Evolutionary conservation across 805 yeast species (phyloP).

Genomic region (Candida sanyiensis): DNA sequence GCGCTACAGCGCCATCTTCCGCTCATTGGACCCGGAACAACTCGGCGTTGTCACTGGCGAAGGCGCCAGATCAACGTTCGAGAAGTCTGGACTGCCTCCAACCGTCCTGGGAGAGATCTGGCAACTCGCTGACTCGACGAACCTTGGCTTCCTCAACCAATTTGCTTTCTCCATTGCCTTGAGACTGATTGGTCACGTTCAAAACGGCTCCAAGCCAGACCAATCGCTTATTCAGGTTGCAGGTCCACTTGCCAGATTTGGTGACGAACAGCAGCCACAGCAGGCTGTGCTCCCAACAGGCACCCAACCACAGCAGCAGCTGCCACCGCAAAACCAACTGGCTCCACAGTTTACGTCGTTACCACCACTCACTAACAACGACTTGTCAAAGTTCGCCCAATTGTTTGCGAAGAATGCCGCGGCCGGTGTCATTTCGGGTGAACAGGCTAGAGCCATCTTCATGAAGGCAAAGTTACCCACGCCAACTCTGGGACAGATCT

Average conservation of each 20-base stretch:
- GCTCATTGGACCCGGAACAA: constrained; percentile 69
- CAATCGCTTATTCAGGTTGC: constrained; percentile 50
- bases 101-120: constrained; percentile 81
- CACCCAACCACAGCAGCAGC: constrained; percentile 20
- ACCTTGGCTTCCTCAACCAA: constrained; percentile 77
- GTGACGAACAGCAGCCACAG: constrained; percentile 14
- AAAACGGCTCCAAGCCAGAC: constrained; percentile 57
- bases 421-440: constrained; percentile 58
- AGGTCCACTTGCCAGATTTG: constrained; percentile 63
- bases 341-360: constrained; percentile 28
- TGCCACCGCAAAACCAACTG: constrained; percentile 27
- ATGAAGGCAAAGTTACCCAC: constrained; percentile 84
- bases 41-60: constrained; percentile 86
- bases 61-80: constrained; percentile 74
- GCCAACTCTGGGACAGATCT: constrained; percentile 71
- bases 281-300: not conserved
- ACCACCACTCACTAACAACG: constrained; percentile 51
- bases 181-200: constrained; percentile 85
- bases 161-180: constrained; percentile 79
- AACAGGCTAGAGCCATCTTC: constrained; percentile 79
- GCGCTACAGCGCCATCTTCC: constrained; percentile 70
- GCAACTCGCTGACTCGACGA: constrained; percentile 89
- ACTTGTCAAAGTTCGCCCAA: constrained; percentile 58
- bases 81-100: constrained; percentile 79
- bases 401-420: constrained; percentile 68